Evolutionary conservation across 805 yeast species (phyloP).

Genomic region (Ogataea parapolymorpha): DNA sequence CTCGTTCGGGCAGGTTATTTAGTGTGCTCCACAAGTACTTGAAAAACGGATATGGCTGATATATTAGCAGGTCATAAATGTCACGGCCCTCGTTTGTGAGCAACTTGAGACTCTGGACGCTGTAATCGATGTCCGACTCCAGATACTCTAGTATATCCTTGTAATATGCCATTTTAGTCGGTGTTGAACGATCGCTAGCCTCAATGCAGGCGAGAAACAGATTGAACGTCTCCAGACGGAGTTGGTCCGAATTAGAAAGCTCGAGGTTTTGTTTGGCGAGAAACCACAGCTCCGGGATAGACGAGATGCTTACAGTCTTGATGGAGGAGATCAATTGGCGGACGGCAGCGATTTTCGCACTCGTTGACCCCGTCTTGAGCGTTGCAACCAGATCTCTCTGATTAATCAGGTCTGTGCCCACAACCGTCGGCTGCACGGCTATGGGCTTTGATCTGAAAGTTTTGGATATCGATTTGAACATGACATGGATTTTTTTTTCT

Average conservation of each 20-base stretch:
- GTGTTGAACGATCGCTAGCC: slow-evolving; percentile 47
- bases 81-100: slow-evolving; percentile 38
- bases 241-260: slow-evolving; percentile 29
- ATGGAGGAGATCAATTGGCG: slow-evolving; percentile 47
- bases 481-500: slow-evolving; percentile 2
- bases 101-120: slow-evolving; percentile 49
- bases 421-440: slow-evolving; percentile 28
- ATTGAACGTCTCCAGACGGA: slow-evolving; percentile 48
- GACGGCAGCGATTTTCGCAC: slow-evolving; percentile 48
- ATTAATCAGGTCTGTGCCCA: slow-evolving; percentile 25
- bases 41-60: slow-evolving; percentile 17
- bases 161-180: slow-evolving; percentile 54
- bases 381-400: slow-evolving; percentile 19
- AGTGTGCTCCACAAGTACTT: slow-evolving; percentile 14
- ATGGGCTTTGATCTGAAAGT: slow-evolving; percentile 18
- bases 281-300: slow-evolving; percentile 76
- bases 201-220: slow-evolving; percentile 55
- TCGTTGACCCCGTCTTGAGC: slow-evolving; percentile 22
- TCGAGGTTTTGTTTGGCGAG: slow-evolving; percentile 53
- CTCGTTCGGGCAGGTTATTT: slow-evolving; percentile 3
- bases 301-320: slow-evolving; percentile 48
- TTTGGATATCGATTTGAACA: slow-evolving; percentile 28
- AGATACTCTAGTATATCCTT: slow-evolving; percentile 51
- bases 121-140: slow-evolving; percentile 32
- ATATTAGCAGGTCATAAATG: slow-evolving; percentile 22